phyloP scores from a whole-genome alignment of 495 filamentous ascomycete species.

The Cladorrhinum samala region DNA sequence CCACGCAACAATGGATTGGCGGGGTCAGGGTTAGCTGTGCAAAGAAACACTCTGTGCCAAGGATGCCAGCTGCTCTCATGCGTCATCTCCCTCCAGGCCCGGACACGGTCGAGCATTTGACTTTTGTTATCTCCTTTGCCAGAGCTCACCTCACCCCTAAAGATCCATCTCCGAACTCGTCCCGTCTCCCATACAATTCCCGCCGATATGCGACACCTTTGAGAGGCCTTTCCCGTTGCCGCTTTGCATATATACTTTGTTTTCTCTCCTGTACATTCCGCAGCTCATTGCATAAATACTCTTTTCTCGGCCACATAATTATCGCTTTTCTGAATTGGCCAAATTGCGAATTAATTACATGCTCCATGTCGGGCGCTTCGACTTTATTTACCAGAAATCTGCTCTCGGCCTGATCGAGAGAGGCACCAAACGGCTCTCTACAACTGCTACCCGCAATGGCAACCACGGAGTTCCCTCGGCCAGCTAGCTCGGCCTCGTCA shows the following conservation, averaged over 20 bases:
- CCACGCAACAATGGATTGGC: neutral
- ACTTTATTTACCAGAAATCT: too few species aligned
- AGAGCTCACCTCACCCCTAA: too few species aligned
- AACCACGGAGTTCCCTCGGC: constrained; percentile 17
- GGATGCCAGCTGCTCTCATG: too few species aligned
- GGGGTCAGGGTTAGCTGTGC: neutral
- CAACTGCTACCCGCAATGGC: constrained; percentile 18
- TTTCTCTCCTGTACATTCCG: neutral
- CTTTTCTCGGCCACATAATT: too few species aligned
- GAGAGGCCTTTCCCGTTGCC: neutral
- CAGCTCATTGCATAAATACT: neutral
- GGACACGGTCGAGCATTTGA: too few species aligned
- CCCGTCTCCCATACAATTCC: too few species aligned
- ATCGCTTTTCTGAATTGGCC: neutral
- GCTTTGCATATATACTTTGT: neutral
- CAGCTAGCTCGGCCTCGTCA: constrained; percentile 25
- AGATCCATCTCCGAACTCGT: too few species aligned
- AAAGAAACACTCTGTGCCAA: too few species aligned
- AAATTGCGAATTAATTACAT: neutral
- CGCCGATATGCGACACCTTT: neutral
- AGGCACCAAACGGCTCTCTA: too few species aligned
- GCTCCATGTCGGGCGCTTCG: neutral
- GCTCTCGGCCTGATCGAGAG: too few species aligned
- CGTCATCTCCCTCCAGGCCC: neutral
- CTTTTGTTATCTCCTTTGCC: too few species aligned